These are phyloP conservation scores for Pseudocercospora vitis DNA, from an alignment of 2,329 filamentous ascomycete genomes.

Conservation along the genomic window DNA sequence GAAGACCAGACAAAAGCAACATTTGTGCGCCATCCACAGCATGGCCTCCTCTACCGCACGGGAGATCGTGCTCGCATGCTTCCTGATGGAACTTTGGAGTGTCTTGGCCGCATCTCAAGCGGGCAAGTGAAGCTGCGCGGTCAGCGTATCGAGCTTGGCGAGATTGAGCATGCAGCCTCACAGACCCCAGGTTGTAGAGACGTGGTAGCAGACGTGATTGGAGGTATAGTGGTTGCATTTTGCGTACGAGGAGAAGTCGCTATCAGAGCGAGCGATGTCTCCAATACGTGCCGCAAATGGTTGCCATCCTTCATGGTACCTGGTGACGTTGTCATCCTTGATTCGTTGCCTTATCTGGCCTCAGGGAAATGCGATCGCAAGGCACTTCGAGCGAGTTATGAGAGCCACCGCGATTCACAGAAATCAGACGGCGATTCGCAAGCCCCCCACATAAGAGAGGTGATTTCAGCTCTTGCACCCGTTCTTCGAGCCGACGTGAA, in stretches of 20 bases:
- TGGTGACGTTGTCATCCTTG: constrained; percentile 64
- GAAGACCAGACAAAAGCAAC: constrained; percentile 69
- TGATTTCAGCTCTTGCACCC: constrained; percentile 24
- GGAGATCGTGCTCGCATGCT: constrained; percentile 77
- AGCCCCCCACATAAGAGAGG: constrained; percentile 8
- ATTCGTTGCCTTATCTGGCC: constrained; percentile 69
- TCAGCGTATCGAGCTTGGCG: constrained; percentile 61
- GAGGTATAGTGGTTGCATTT: constrained; percentile 71
- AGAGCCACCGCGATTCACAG: constrained; percentile 32
- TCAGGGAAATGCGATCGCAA: constrained; percentile 83
- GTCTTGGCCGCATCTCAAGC: constrained; percentile 72
- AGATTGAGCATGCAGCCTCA: constrained; percentile 70
- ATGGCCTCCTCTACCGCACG: constrained; percentile 76
- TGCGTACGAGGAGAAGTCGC: constrained; percentile 56
- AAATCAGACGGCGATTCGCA: neutral
- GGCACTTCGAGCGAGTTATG: constrained; percentile 59
- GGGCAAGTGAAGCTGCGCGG: constrained; percentile 87
- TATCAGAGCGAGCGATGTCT: constrained; percentile 48
- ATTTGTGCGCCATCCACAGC: constrained; percentile 65
- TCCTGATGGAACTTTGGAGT: constrained; percentile 71
- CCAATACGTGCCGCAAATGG: constrained; percentile 67
- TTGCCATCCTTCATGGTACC: constrained; percentile 83
- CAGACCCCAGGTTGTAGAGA: constrained; percentile 62
- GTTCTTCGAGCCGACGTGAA: constrained; percentile 24
- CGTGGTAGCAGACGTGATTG: constrained; percentile 66